Percentiles rank a stretch among this genome's conserved stretches.
Evolutionary conservation across 805 yeast genomes (phyloP).

Genomic region (Zygosaccharomyces lentus): DNA sequence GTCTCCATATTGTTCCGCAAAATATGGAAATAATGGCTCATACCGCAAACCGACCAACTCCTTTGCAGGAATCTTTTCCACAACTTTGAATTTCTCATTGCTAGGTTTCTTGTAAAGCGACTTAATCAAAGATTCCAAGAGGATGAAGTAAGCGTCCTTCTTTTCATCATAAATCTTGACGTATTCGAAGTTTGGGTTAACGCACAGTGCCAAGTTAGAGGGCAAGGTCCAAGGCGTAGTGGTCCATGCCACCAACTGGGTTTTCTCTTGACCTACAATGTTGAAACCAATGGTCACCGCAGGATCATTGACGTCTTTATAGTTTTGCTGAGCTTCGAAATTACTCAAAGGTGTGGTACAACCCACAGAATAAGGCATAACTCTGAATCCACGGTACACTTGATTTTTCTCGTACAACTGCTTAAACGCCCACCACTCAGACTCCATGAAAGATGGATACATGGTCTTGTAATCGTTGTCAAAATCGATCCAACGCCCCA

Average conservation of each 20-base stretch:
- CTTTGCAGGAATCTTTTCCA: constrained; percentile 74
- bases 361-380: constrained; percentile 99
- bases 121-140: constrained; percentile 77
- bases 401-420: constrained; percentile 78
- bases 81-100: constrained; percentile 77
- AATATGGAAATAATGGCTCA: constrained; percentile 79
- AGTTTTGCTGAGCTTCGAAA: constrained; percentile 97
- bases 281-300: constrained; percentile 92
- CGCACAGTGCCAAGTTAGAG: constrained; percentile 86
- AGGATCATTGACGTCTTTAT: constrained; percentile 96
- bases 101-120: constrained; percentile 92
- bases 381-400: constrained; percentile 93
- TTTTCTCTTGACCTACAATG: constrained; percentile 71
- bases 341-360: constrained; percentile 94
- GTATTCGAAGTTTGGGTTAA: constrained; percentile 85
- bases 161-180: constrained; percentile 90
- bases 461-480: constrained; percentile 97
- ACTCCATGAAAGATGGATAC: constrained; percentile 95
- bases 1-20: constrained; percentile 67
- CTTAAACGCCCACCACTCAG: constrained; percentile 98
- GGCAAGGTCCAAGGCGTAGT: constrained; percentile 99
- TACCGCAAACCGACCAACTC: constrained; percentile 77
- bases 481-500: constrained; percentile 99
- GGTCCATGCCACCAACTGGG: constrained; percentile 94
- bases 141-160: constrained; percentile 71